Conservation (phyloP, 1,139 yeast species). For the Candida sanyaensis region DNA sequence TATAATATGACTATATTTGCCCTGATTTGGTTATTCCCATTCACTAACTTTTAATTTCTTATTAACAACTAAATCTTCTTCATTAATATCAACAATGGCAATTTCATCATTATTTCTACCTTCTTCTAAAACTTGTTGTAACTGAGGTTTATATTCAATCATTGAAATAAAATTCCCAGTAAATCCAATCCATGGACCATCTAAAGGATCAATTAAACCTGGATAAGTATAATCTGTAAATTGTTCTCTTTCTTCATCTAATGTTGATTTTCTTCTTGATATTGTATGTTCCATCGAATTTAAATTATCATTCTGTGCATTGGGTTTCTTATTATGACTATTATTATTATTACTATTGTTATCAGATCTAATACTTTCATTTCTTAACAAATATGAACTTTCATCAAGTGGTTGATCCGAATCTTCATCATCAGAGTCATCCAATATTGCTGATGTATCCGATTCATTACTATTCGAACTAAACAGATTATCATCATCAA, state of each 20-base stretch:
- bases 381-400: conserved; percentile 25
- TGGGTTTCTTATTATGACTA: conserved; percentile 4
- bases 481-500: conserved; percentile 32
- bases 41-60: conserved; percentile 42
- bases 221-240: conserved; percentile 55
- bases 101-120: conserved; percentile 4
- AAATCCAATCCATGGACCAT: conserved; percentile 63
- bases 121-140: conserved; percentile 10
- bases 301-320: background rate
- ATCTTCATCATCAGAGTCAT: background rate
- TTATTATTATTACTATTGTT: background rate
- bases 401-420: conserved; percentile 23
- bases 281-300: background rate
- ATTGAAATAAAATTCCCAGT: conserved; percentile 52
- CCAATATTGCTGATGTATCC: conserved; percentile 8
- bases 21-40: conserved; percentile 23
- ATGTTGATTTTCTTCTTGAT: conserved; percentile 42
- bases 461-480: conserved; percentile 1
- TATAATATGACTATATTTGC: no score
- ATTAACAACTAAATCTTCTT: conserved; percentile 27
- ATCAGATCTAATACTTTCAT: background rate
- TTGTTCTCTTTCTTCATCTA: conserved; percentile 59
- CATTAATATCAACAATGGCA: conserved; percentile 21
- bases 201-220: conserved; percentile 43
- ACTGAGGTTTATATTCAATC: conserved; percentile 28